Percentiles rank a stretch among this genome's conserved stretches.
Conservation (phyloP, 495 filamentous ascomycete genomes). For the Aspergillus sclerotioniger region DNA sequence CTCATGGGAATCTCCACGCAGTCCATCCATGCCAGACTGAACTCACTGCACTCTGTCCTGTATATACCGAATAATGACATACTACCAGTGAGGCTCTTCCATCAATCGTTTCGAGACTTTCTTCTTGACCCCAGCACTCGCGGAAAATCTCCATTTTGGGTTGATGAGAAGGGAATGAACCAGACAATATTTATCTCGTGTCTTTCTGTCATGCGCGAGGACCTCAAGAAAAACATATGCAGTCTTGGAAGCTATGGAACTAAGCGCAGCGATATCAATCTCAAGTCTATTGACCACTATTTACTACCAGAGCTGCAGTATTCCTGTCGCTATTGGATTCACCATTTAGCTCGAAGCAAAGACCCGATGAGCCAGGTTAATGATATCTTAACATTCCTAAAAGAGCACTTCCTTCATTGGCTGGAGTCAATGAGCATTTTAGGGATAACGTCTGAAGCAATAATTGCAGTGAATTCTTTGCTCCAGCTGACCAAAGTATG, state of each 20-base stretch:
- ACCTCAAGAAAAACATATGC: conserved; percentile 41
- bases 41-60: conserved; percentile 25
- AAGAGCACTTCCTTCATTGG: conserved; percentile 47
- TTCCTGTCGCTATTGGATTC: conserved; percentile 42
- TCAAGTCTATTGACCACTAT: conserved; percentile 15
- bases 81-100: conserved; percentile 15
- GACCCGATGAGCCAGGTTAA: conserved; percentile 17
- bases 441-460: conserved; percentile 29
- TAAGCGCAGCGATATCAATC: conserved; percentile 21
- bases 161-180: conserved; percentile 25
- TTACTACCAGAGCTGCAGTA: conserved; percentile 37
- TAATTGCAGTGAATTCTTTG: conserved; percentile 4
- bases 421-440: conserved; percentile 43
- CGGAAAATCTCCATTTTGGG: conserved; percentile 22
- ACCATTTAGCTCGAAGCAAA: conserved; percentile 40
- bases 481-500: too few relatives aligned
- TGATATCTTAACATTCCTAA: conserved; percentile 37
- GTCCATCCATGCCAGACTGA: conserved; percentile 7
- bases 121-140: conserved; percentile 18
- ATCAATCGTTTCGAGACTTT: conserved; percentile 32
- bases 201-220: conserved; percentile 30
- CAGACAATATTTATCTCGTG: conserved; percentile 10
- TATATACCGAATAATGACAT: conserved; percentile 22
- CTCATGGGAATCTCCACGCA: conserved; percentile 7
- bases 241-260: conserved; percentile 25